Base-by-base conservation (phyloP, 2,329 filamentous ascomycete species). In the Lachnellula occidentalis region DNA sequence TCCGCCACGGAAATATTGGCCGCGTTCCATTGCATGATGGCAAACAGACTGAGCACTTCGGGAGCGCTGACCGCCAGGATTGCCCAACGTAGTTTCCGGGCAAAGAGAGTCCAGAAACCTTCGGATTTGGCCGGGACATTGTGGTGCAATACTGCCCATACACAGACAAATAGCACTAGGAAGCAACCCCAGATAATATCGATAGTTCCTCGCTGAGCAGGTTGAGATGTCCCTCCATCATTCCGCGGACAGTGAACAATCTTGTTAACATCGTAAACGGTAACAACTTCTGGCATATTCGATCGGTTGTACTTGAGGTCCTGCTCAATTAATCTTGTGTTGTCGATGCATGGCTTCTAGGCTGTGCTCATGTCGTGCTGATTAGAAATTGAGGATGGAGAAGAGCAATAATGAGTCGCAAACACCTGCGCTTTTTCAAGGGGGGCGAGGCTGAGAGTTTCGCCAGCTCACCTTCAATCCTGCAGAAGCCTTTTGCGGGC, bases 111-210 rank as follows among this genome's bases (percentile, higher is more conserved):
- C 31, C 42, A 41, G 11, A 53, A 31, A 22, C 31, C 21, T 27
- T 53, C 50, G 22, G 9, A 27, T 21, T 53, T 53, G 11, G 19
- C n/a, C n/a, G n/a, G n/a, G n/a, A n/a, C n/a, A n/a, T n/a, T n/a
- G n/a, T n/a, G n/a, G n/a, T n/a, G n/a, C n/a, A n/a, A n/a, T n/a
- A 53, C 50, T 14, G 43, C 51, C 51, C 45, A 54, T 39, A 54
- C 22, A n/a, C n/a, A n/a, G n/a, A n/a, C n/a, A n/a, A n/a, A n/a
- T n/a, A n/a, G n/a, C n/a, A n/a, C n/a, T n/a, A n/a, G n/a, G n/a
- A n/a, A n/a, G 22, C 37, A 54, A 17, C 46, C 41, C 51, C 45
- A 50, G n/a, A 54, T 49, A 14, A 54, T 54, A 50, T 54, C 51
- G 15, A 54, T 45, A 12, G 51, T 45, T 22, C 46, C 51, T 17